Evolutionary conservation across 495 filamentous ascomycete species (phyloP), one percentile per base, ranked within the genome.

Genomic region (Aspergillus sclerotiicarbonarius): DNA sequence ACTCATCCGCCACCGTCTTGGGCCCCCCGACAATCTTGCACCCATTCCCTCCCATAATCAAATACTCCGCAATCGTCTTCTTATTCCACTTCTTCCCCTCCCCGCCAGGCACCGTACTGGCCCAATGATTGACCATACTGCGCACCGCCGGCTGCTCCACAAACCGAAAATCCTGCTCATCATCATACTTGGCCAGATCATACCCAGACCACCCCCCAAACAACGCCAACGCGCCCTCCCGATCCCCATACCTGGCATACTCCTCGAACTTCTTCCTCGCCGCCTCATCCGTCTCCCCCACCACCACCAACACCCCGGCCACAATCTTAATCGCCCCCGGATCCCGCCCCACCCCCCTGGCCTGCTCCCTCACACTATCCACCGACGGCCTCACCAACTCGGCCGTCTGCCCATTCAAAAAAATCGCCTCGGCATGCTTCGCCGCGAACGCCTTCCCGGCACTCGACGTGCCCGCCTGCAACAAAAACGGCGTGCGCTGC

Each of bases 171-270:
- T 85, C 82, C 65, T 84, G 76, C 9, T 84, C 79, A 19, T 85
- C 82, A 0, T 68, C 69, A 60, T 84, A 84, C 51, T 68, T 56
- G 20, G 67, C 60, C 4, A 84, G 70, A 65, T 87, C 83, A 16
- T 85, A 76, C 3, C 82, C 83, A 7, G 82, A 84, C 82, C 83
- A 85, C n/a, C 82, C 83, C 7, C 82, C 82, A 62, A 85, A 87
- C 41, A 85, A 63, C 6, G 82, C 80, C 29, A 84, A 64, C 4
- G 79, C 83, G 2, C 83, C 84, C 62, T 85, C 83, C n/a, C 66
- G 69, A 45, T 81, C 81, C 12, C 77, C 82, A 62, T 84, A 84
- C 41, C 73, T 64, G 8, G 75, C 66, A 19, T 73, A 62, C 7
- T 81, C 74, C 7, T 76, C 68, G 50, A 77, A 81, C 60, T 84